Conservation (phyloP, 805 yeast species). For the Candida manassasensis region DNA sequence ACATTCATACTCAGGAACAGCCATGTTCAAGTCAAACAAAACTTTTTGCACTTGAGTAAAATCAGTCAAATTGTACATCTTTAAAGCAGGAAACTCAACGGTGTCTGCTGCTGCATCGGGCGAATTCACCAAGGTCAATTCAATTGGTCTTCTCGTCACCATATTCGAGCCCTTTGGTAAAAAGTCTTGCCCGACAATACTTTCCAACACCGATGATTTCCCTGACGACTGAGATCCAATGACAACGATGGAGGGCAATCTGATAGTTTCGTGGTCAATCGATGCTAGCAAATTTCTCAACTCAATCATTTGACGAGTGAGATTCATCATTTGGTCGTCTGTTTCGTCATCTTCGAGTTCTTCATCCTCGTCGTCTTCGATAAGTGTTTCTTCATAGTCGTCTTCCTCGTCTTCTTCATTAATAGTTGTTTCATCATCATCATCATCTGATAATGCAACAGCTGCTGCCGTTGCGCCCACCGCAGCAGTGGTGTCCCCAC, state of each 20-base stretch:
- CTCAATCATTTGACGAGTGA: slow-evolving; percentile 96
- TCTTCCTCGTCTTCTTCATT: slow-evolving; percentile 44
- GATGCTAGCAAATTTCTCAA: slow-evolving; percentile 73
- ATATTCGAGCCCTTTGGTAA: slow-evolving; percentile 95
- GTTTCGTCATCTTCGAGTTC: slow-evolving; percentile 48
- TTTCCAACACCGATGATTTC: slow-evolving; percentile 90
- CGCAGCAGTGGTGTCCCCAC: slow-evolving; percentile 35
- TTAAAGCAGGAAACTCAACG: slow-evolving; percentile 91
- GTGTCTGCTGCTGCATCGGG: slow-evolving; percentile 75
- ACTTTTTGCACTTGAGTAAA: slow-evolving; percentile 84
- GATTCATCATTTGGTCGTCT: slow-evolving; percentile 76
- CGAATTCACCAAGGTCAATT: slow-evolving; percentile 83
- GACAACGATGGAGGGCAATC: slow-evolving; percentile 91
- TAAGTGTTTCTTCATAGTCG: slow-evolving; percentile 48
- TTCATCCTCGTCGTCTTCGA: slow-evolving; percentile 42
- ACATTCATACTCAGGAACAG: slow-evolving; percentile 82
- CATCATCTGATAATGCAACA: slow-evolving; percentile 37
- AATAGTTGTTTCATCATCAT: slow-evolving; percentile 26
- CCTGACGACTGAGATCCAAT: slow-evolving; percentile 98
- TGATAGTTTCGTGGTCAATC: slow-evolving; percentile 74
- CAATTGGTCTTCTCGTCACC: slow-evolving; percentile 98
- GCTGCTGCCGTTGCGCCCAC: slow-evolving; percentile 54
- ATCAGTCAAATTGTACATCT: slow-evolving; percentile 76
- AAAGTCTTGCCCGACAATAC: slow-evolving; percentile 97
- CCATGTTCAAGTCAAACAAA: slow-evolving; percentile 84